phyloP scores from a whole-genome alignment of 495 filamentous ascomycete genomes.

The Penicillium soppii region DNA sequence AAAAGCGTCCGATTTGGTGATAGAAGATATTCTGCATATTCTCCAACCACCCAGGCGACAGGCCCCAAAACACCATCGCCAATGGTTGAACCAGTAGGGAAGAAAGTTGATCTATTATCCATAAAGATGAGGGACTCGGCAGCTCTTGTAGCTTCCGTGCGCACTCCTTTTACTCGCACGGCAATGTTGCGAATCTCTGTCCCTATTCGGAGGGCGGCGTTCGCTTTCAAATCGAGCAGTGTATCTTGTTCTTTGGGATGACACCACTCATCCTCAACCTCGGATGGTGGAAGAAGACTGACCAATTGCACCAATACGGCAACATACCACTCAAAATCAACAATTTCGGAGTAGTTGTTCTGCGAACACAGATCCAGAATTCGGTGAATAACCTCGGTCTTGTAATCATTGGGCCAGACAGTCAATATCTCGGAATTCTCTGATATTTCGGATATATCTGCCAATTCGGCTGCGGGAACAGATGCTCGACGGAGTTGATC shows the following conservation, averaged over 20 bases:
- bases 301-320: conserved; percentile 79
- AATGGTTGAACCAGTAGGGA: conserved; percentile 42
- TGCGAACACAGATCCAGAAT: conserved; percentile 91
- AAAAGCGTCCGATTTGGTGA: conserved; percentile 65
- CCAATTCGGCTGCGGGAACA: conserved; percentile 9
- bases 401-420: conserved; percentile 76
- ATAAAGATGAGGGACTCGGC: conserved; percentile 70
- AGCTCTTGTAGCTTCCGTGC: conserved; percentile 74
- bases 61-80: conserved; percentile 65
- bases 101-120: conserved; percentile 44
- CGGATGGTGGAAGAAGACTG: conserved; percentile 55
- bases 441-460: not conserved
- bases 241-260: conserved; percentile 15
- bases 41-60: conserved; percentile 81
- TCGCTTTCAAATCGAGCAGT: conserved; percentile 12
- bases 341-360: conserved; percentile 79
- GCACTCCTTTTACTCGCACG: conserved; percentile 83
- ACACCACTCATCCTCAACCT: conserved; percentile 21
- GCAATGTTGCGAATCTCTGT: conserved; percentile 83
- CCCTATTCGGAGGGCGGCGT: conserved; percentile 70
- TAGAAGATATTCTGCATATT: conserved; percentile 71
- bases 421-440: conserved; percentile 26
- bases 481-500: conserved; percentile 64
- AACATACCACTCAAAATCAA: conserved; percentile 97
- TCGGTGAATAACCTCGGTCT: conserved; percentile 69